Evolutionary conservation across 371 early-diverging fungal genomes (phyloP).

Genomic region (Saksenaea vasiformis): DNA sequence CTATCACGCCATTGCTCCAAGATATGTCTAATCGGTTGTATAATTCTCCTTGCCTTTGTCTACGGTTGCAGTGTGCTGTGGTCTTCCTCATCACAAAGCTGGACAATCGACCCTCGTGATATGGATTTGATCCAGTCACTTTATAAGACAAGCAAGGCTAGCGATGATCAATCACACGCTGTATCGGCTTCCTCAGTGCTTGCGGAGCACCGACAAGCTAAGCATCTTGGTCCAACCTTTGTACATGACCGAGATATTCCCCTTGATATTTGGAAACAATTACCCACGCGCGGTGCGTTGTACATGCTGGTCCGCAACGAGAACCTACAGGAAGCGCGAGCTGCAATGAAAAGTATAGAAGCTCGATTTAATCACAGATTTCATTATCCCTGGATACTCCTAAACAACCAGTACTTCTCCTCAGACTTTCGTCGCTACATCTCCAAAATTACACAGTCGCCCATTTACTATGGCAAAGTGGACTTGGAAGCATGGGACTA

Average conservation of each 20-base stretch:
- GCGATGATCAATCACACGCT: no score
- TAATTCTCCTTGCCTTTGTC: neutral
- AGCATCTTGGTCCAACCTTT: constrained; percentile 4
- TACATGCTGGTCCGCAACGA: constrained; percentile 44
- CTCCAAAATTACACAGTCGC: constrained; percentile 21
- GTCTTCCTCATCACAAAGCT: constrained; percentile 8
- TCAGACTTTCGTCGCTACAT: constrained; percentile 31
- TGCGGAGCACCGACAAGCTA: neutral
- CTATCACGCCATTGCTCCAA: constrained; percentile 11
- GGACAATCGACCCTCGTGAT: constrained; percentile 11
- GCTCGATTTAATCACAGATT: constrained; percentile 50
- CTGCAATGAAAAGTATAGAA: constrained; percentile 42
- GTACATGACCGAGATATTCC: constrained; percentile 11
- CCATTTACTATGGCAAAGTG: constrained; percentile 46
- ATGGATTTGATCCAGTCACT: constrained; percentile 9
- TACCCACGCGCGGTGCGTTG: constrained; percentile 39
- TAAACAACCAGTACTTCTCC: constrained; percentile 43
- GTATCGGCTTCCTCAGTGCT: neutral
- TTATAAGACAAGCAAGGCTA: neutral
- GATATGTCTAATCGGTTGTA: constrained; percentile 4
- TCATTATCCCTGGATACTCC: constrained; percentile 51
- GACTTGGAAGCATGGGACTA: constrained; percentile 44
- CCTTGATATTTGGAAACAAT: constrained; percentile 18
- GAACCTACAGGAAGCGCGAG: constrained; percentile 31
- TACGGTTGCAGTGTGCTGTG: constrained; percentile 11